Percentiles rank a stretch among this genome's conserved stretches.
Evolutionary conservation across 768 basidiomycete species (phyloP).

Genomic region (Leccinum ochraceum): DNA sequence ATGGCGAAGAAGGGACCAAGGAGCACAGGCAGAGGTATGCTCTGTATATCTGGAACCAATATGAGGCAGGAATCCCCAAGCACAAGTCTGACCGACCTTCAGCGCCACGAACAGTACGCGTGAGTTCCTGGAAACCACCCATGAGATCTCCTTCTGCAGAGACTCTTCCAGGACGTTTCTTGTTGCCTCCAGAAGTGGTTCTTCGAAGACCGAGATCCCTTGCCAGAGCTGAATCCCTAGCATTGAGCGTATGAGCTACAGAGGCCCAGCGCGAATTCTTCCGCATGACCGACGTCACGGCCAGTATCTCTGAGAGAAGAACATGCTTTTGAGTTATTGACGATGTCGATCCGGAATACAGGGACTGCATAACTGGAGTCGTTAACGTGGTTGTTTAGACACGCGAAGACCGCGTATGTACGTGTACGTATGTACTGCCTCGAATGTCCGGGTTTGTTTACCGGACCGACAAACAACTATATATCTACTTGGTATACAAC

Average conservation of each 20-base stretch:
- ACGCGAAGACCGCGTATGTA: neutral
- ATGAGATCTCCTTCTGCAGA: slow-evolving; percentile 84
- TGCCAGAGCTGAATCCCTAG: slow-evolving; percentile 68
- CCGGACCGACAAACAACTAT: slow-evolving; percentile 27
- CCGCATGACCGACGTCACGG: slow-evolving; percentile 93
- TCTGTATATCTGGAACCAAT: slow-evolving; percentile 54
- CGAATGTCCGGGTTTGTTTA: neutral
- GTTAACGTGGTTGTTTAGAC: neutral
- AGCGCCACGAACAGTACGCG: slow-evolving; percentile 67
- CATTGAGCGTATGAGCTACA: slow-evolving; percentile 58
- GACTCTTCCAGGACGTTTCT: slow-evolving; percentile 47
- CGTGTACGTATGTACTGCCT: slow-evolving; percentile 1
- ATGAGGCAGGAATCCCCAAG: slow-evolving; percentile 16
- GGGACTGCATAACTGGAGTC: slow-evolving; percentile 18
- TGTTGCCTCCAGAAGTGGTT: slow-evolving; percentile 46
- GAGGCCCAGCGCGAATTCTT: slow-evolving; percentile 98
- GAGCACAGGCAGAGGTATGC: slow-evolving; percentile 59
- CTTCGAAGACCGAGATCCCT: slow-evolving; percentile 74
- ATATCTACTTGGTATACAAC: neutral
- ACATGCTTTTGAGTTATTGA: slow-evolving; percentile 70
- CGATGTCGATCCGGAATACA: slow-evolving; percentile 13
- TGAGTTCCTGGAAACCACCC: slow-evolving; percentile 85
- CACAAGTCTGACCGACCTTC: slow-evolving; percentile 48
- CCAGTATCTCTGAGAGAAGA: slow-evolving; percentile 84
- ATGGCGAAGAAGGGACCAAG: slow-evolving; percentile 91